These are phyloP conservation scores for Fibroporia radiculosa DNA, from an alignment of 768 basidiomycete genomes.

Conservation along the genomic window DNA sequence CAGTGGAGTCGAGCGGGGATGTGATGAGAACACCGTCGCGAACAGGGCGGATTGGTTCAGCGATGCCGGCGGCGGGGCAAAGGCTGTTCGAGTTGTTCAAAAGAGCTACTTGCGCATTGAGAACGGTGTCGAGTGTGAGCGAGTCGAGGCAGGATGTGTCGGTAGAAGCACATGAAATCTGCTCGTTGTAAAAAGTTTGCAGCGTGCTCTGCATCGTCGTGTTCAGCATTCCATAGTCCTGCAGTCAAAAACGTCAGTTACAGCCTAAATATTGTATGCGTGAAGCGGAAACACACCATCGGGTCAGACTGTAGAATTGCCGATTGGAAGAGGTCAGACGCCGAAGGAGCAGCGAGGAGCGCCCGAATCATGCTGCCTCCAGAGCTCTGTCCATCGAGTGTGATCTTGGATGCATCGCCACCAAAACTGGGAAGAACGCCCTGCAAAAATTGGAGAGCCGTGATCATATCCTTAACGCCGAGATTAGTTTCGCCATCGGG, in stretches of 20 bases:
- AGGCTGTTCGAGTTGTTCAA: conserved; percentile 33
- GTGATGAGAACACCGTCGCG: conserved; percentile 64
- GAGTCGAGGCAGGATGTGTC: conserved; percentile 43
- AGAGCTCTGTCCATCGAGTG: conserved; percentile 76
- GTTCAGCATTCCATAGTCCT: conserved; percentile 71
- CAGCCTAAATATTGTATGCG: not conserved
- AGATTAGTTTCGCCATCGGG: conserved; percentile 66
- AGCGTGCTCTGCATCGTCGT: conserved; percentile 44
- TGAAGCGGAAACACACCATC: conserved; percentile 43
- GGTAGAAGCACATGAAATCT: conserved; percentile 38
- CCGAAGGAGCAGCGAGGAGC: conserved; percentile 65
- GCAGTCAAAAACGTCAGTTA: not conserved
- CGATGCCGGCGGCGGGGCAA: conserved; percentile 44
- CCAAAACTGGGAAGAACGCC: conserved; percentile 55
- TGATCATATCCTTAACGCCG: conserved; percentile 61
- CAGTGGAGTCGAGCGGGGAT: conserved; percentile 52
- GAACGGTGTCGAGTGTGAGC: conserved; percentile 42
- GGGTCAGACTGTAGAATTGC: conserved; percentile 86
- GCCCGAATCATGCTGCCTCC: conserved; percentile 76
- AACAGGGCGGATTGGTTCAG: conserved; percentile 59
- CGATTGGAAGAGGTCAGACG: conserved; percentile 61
- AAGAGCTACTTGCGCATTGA: conserved; percentile 45
- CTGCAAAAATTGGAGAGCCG: conserved; percentile 56
- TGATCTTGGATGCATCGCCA: conserved; percentile 57
- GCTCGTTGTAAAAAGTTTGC: conserved; percentile 41